phyloP scores from a whole-genome alignment of 345 rosid species.

The Pistacia integerrima region DNA sequence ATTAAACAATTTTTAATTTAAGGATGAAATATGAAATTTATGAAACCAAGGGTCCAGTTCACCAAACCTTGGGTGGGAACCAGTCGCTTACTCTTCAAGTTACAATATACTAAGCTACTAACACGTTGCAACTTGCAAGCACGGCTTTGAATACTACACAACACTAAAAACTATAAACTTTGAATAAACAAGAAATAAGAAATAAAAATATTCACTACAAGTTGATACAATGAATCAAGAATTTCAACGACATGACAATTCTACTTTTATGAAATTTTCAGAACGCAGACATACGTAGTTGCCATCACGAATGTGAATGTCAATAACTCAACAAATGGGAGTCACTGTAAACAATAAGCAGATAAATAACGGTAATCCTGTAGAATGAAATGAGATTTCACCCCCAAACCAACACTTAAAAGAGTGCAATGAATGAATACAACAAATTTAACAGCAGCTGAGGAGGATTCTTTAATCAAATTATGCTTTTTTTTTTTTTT shows the following conservation, averaged over 20 bases:
- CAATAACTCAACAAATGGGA: slow-evolving; percentile 11
- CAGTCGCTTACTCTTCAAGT: too few relatives aligned
- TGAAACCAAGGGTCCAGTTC: too few relatives aligned
- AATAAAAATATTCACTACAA: slow-evolving; percentile 14
- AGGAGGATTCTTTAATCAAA: slow-evolving; percentile 8
- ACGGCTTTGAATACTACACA: too few relatives aligned
- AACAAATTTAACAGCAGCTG: slow-evolving; percentile 9
- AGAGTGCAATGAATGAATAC: slow-evolving; percentile 13
- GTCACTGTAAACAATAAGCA: slow-evolving; percentile 11
- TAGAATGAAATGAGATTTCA: background rate
- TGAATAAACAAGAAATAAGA: slow-evolving; percentile 1
- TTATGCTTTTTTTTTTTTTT: slow-evolving; percentile 4
- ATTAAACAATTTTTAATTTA: too few relatives aligned
- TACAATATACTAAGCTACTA: too few relatives aligned
- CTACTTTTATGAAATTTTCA: slow-evolving; percentile 9
- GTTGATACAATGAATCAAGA: slow-evolving; percentile 22
- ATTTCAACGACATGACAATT: slow-evolving; percentile 4
- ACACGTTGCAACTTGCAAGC: too few relatives aligned
- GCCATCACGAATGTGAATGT: slow-evolving; percentile 23
- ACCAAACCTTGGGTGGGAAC: too few relatives aligned
- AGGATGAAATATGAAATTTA: too few relatives aligned
- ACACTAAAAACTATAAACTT: too few relatives aligned
- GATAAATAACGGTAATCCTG: background rate
- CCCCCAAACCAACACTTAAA: slow-evolving; percentile 18
- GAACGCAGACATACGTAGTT: slow-evolving; percentile 21